Conservation (phyloP, 352 stramenopile genomes). For the Pythium grandisporangium region DNA sequence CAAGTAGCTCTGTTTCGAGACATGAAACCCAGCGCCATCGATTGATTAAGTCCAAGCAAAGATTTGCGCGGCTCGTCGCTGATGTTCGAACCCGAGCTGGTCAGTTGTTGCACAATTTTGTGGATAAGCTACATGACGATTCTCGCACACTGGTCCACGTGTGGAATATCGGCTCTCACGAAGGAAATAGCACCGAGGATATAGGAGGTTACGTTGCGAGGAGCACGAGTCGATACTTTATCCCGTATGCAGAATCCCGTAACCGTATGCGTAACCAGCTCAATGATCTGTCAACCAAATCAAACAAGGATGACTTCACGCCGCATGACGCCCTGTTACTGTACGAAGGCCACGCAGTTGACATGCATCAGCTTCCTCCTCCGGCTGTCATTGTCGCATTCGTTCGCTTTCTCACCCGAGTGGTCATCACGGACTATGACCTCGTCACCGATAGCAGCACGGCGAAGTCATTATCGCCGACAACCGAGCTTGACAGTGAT, state of each 20-base stretch:
- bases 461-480: neutral
- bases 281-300: no score
- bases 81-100: conserved; percentile 13
- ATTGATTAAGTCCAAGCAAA: no score
- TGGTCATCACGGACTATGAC: conserved; percentile 13
- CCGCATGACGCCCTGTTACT: neutral
- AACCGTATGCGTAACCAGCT: conserved; percentile 1
- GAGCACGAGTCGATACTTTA: no score
- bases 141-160: conserved; percentile 3
- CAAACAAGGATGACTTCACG: no score
- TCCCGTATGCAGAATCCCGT: no score
- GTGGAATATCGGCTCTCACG: neutral
- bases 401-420: conserved; percentile 9
- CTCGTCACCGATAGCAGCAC: conserved; percentile 3
- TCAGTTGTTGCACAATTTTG: conserved; percentile 8
- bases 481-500: conserved; percentile 4
- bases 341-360: conserved; percentile 1
- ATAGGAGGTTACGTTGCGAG: no score
- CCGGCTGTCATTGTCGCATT: conserved; percentile 12
- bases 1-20: no score
- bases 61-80: neutral
- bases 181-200: no score
- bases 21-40: no score
- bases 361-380: conserved; percentile 5
- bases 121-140: conserved; percentile 9